Evolutionary conservation across 108 stramenopile genomes (phyloP).

Genomic region (Aurantiochytrium sp.): DNA sequence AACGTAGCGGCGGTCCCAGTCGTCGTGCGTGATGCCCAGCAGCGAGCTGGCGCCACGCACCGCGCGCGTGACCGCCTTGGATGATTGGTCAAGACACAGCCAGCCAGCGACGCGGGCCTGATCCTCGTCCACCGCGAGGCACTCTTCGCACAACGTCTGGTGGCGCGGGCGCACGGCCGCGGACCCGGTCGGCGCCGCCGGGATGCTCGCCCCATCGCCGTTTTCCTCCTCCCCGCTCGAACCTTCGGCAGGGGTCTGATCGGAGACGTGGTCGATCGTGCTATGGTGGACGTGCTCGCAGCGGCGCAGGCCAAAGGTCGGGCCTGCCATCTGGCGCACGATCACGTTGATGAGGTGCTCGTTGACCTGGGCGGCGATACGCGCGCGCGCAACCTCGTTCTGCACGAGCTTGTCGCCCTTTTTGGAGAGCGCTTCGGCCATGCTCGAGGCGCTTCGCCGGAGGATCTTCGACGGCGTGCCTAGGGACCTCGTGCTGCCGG

Average conservation of each 20-base stretch:
- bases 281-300: not conserved
- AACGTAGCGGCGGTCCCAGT: not conserved
- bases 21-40: not conserved
- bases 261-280: not conserved
- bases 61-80: not conserved
- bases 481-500: no score
- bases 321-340: not conserved
- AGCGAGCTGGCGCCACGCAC: not conserved
- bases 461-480: no score
- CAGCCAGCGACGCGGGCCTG: conserved; percentile 22
- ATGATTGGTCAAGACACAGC: not conserved
- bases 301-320: not conserved
- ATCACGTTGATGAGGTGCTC: not conserved
- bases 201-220: not conserved
- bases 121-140: not conserved
- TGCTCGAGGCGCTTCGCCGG: no score
- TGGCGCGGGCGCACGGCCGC: not conserved
- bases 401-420: no score
- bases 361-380: no score
- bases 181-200: not conserved
- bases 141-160: not conserved
- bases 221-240: no score
- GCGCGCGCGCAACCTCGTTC: no score
- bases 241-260: no score
- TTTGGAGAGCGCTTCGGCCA: no score